Evolutionary conservation across 192 early-diverging fungal species (phyloP), one percentile per base, ranked within the genome.

Genomic region (Backusella macrospora): DNA sequence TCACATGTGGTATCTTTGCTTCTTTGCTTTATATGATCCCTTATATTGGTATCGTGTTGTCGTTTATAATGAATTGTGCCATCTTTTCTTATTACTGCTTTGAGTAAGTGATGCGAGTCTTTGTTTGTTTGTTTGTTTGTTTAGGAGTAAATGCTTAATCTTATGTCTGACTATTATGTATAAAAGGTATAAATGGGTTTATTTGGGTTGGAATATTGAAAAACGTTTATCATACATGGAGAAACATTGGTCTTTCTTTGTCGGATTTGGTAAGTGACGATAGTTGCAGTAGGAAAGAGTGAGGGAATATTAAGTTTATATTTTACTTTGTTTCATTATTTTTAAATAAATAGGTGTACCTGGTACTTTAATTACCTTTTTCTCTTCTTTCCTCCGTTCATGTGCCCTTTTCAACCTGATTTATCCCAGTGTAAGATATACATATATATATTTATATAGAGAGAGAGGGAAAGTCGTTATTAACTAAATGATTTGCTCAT

Each of bases 11-110:
- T 44, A 71, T 71, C 5, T 80, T 75, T 72, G 65, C 74, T 7
- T 16, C 62, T 37, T 14, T 80, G 13, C 66, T 80, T 23, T 63
- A 73, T 37, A 63, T 59, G 14, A 49, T 80, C 34, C 79, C 79
- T 29, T 48, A 46, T 15, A 26, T 80, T 62, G 79, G 79, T 37
- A 71, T 45, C 16, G 2, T 70, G 0, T 38, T 73, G 3, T 72
- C 75, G 2, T 76, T 76, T 29, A n/a, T 76, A 29, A 68, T 76
- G 49, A 73, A 73, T n/a, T 80, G 79, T 55, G 55, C 64, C 38
- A 74, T 74, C 6, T 71, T 71, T n/a, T 73, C 79, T 3, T 80
- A 80, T 47, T 80, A 80, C 40, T 73, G 75, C 44, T 80, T 80
- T 44, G 79, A 80, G 79, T 80, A 80, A 73, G 78, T 75, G 8